A percentile compares a stretch with the other conserved stretches of the same genome.
phyloP scores from a whole-genome alignment of 2,329 filamentous ascomycete species.

The Epichloe sp. region DNA sequence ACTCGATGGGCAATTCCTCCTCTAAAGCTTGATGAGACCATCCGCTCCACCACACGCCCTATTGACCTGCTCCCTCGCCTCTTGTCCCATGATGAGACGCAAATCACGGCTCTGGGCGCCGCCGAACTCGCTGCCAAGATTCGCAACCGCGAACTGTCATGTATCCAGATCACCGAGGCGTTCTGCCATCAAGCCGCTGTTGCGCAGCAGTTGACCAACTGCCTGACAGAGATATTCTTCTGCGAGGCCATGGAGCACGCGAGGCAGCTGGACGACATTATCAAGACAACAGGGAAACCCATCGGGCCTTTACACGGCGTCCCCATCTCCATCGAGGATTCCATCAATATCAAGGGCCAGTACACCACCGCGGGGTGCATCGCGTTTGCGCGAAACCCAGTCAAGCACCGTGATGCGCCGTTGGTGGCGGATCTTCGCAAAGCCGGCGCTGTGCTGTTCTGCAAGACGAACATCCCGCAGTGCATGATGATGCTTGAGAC shows the following conservation, averaged over 20 bases:
- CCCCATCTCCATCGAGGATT: constrained; percentile 28
- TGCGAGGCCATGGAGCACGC: constrained; percentile 31
- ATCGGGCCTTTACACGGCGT: constrained; percentile 44
- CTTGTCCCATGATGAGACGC: constrained; percentile 10
- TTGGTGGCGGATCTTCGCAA: constrained; percentile 5
- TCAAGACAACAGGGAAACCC: constrained; percentile 3
- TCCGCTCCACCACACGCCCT: constrained; percentile 4
- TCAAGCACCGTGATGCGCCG: constrained; percentile 3
- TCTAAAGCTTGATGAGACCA: constrained; percentile 5
- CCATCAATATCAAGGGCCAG: constrained; percentile 5
- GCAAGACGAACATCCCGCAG: constrained; percentile 57
- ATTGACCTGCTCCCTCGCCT: constrained; percentile 6
- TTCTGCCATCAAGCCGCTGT: constrained; percentile 17
- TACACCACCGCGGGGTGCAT: constrained; percentile 6
- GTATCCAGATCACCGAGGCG: constrained; percentile 13
- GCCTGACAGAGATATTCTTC: constrained; percentile 37
- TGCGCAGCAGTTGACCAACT: constrained; percentile 22
- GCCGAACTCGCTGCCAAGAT: constrained; percentile 9
- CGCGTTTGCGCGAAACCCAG: constrained; percentile 17
- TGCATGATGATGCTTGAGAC: constrained; percentile 43
- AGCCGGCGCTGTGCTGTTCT: constrained; percentile 31
- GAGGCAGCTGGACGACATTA: constrained; percentile 26
- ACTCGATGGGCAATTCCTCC: constrained; percentile 7
- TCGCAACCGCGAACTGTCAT: constrained; percentile 8
- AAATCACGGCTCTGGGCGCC: constrained; percentile 11